Evolutionary conservation across 2,329 filamentous ascomycete genomes (phyloP).

Genomic region (Claviceps citrina): DNA sequence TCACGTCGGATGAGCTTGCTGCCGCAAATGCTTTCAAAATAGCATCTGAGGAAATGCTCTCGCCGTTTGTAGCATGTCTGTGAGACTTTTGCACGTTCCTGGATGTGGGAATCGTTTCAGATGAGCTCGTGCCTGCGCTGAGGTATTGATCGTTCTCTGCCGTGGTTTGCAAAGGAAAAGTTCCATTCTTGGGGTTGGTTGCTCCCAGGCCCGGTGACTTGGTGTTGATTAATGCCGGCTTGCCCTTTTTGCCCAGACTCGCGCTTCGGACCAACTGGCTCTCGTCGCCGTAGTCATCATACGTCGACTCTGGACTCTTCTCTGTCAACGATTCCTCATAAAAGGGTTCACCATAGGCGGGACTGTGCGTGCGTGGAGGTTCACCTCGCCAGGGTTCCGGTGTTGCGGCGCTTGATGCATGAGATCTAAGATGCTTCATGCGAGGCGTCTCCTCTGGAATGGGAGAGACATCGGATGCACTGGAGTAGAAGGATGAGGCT

Average conservation of each 20-base stretch:
- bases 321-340: constrained; percentile 36
- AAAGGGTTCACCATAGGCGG: constrained; percentile 31
- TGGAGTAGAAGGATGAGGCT: constrained; percentile 50
- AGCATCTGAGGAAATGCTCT: constrained; percentile 24
- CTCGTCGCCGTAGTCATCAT: constrained; percentile 37
- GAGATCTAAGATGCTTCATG: constrained; percentile 44
- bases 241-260: constrained; percentile 45
- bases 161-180: constrained; percentile 26
- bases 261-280: constrained; percentile 44
- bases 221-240: constrained; percentile 37
- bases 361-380: constrained; percentile 27
- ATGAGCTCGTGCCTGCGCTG: constrained; percentile 32
- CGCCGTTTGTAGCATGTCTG: constrained; percentile 7
- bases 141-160: constrained; percentile 30
- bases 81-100: constrained; percentile 9
- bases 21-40: constrained; percentile 36
- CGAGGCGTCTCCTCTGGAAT: constrained; percentile 57
- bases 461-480: constrained; percentile 52
- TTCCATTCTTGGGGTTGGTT: constrained; percentile 16
- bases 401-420: constrained; percentile 58
- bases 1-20: constrained; percentile 29
- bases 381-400: constrained; percentile 49
- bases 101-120: constrained; percentile 23
- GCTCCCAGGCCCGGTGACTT: constrained; percentile 9
- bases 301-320: constrained; percentile 23